Conservation (phyloP, 176 grass and related monocot genomes). For the Juncus effusus region DNA sequence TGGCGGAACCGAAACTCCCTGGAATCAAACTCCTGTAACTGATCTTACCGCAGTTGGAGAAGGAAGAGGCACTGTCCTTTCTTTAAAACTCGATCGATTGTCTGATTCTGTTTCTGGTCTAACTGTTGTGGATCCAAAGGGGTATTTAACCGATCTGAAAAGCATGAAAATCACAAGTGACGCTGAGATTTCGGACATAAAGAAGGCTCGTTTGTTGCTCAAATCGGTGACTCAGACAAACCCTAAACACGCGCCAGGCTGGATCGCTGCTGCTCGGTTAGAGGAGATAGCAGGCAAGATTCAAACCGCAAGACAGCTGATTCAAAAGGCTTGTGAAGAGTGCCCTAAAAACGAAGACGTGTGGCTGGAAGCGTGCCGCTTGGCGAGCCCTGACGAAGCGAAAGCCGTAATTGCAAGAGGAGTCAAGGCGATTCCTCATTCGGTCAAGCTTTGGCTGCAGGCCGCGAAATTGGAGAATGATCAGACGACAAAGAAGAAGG, state of each 20-base stretch:
- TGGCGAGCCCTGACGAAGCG: slow-evolving; percentile 79
- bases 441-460: slow-evolving; percentile 89
- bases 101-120: slow-evolving; percentile 86
- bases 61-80: slow-evolving; percentile 89
- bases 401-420: slow-evolving; percentile 89
- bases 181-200: slow-evolving; percentile 93
- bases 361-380: slow-evolving; percentile 79
- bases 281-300: slow-evolving; percentile 89
- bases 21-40: slow-evolving; percentile 74
- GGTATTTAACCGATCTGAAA: slow-evolving; percentile 82
- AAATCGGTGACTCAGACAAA: slow-evolving; percentile 92
- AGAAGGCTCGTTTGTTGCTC: slow-evolving; percentile 76
- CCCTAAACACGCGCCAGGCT: slow-evolving; percentile 87
- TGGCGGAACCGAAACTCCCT: slow-evolving; percentile 77
- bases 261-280: slow-evolving; percentile 90
- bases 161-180: slow-evolving; percentile 98
- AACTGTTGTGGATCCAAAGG: slow-evolving; percentile 93
- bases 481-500: slow-evolving; percentile 63
- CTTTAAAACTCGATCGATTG: slow-evolving; percentile 72
- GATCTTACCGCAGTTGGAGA: slow-evolving; percentile 88
- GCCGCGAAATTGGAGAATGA: slow-evolving; percentile 64
- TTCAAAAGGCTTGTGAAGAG: slow-evolving; percentile 83
- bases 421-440: slow-evolving; percentile 84
- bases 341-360: slow-evolving; percentile 95
- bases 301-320: slow-evolving; percentile 66